These are phyloP conservation scores for Suhomyces maxii DNA, from an alignment of 1,139 yeast genomes.

Conservation along the genomic window DNA sequence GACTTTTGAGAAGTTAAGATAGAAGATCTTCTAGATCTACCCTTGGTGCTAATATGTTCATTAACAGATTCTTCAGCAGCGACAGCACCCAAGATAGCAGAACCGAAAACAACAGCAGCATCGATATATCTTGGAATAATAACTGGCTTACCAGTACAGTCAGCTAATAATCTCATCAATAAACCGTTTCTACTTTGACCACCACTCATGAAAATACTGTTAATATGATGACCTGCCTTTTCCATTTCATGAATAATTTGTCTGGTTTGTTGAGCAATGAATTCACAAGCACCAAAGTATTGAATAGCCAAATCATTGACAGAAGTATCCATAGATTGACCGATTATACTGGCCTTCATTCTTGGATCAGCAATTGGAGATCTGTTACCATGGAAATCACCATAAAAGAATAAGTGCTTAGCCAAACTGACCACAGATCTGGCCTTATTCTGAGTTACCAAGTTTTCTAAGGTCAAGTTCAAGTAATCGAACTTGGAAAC, in stretches of 20 bases:
- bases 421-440: conserved; percentile 81
- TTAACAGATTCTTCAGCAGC: conserved; percentile 68
- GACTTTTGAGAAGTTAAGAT: conserved; percentile 34
- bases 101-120: conserved; percentile 94
- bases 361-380: conserved; percentile 93
- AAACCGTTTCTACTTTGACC: conserved; percentile 94
- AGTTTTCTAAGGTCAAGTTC: conserved; percentile 68
- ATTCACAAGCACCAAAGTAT: conserved; percentile 93
- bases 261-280: conserved; percentile 95
- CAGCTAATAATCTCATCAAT: conserved; percentile 85
- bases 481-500: conserved; percentile 80
- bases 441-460: conserved; percentile 54
- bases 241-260: conserved; percentile 89
- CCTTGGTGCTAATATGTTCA: conserved; percentile 33
- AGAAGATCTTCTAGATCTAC: conserved; percentile 42
- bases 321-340: conserved; percentile 87
- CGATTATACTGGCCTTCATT: conserved; percentile 93
- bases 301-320: conserved; percentile 80
- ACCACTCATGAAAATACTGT: conserved; percentile 85
- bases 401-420: conserved; percentile 85
- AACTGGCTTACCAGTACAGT: conserved; percentile 90
- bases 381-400: conserved; percentile 95
- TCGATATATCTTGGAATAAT: conserved; percentile 92
- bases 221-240: conserved; percentile 72
- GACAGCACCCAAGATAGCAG: conserved; percentile 92